phyloP scores from a whole-genome alignment of 495 filamentous ascomycete genomes.

The Pseudomonodictys pantanalensis region DNA sequence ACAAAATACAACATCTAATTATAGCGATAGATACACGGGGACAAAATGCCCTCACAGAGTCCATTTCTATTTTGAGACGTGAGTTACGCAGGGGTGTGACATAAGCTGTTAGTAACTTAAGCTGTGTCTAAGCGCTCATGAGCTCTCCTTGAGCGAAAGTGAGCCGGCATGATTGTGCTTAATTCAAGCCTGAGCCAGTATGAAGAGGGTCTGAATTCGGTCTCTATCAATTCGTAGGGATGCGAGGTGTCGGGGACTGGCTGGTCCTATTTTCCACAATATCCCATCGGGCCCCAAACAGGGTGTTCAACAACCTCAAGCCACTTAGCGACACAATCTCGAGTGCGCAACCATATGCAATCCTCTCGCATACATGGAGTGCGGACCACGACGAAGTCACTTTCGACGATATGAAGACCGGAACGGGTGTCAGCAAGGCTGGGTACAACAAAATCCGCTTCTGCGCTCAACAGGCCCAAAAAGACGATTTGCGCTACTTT shows the following conservation, averaged over 20 bases:
- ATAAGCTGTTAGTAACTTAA: constrained; percentile 33
- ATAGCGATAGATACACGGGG: constrained; percentile 28
- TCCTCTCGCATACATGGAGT: constrained; percentile 24
- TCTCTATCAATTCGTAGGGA: no score
- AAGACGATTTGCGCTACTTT: constrained; percentile 13
- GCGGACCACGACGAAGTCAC: constrained; percentile 13
- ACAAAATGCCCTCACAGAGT: constrained; percentile 33
- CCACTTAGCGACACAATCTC: not conserved
- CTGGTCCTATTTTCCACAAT: no score
- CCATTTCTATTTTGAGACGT: constrained; percentile 32
- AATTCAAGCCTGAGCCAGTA: constrained; percentile 31
- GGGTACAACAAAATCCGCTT: constrained; percentile 21
- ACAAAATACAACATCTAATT: no score
- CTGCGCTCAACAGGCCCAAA: constrained; percentile 14
- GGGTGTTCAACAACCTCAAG: no score
- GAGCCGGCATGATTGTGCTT: constrained; percentile 33
- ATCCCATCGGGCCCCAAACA: no score
- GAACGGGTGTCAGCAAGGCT: constrained; percentile 9
- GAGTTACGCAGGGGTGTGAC: constrained; percentile 35
- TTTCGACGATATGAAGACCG: constrained; percentile 13
- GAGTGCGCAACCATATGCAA: constrained; percentile 14
- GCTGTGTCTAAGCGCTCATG: constrained; percentile 35
- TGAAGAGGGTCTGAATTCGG: no score
- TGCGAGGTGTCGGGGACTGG: no score
- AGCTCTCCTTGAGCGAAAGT: constrained; percentile 32